These are phyloP conservation scores for Wickerhamomyces alni DNA, from an alignment of 805 yeast genomes.

Conservation along the genomic window DNA sequence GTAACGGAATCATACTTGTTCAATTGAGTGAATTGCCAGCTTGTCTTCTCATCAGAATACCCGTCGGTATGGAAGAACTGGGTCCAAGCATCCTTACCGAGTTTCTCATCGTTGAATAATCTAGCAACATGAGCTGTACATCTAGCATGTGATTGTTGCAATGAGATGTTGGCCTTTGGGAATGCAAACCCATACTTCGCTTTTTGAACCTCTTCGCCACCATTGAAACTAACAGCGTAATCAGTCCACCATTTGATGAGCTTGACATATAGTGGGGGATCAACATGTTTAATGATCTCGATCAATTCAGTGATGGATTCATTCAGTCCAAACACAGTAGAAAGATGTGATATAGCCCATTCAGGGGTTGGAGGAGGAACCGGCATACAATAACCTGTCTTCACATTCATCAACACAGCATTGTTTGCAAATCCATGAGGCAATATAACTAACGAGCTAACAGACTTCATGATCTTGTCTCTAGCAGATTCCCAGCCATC, in stretches of 20 bases:
- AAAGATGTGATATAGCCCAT: constrained; percentile 7
- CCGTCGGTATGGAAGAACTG: constrained; percentile 9
- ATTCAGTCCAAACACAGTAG: constrained; percentile 7
- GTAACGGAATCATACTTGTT: not conserved
- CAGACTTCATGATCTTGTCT: constrained; percentile 2
- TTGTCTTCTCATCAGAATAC: not conserved
- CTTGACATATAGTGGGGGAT: not conserved
- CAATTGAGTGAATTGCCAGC: constrained; percentile 1
- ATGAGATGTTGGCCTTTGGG: constrained; percentile 2
- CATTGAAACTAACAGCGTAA: constrained; percentile 6
- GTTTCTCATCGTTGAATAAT: not conserved
- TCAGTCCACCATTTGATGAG: constrained; percentile 9
- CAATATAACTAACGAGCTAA: constrained; percentile 1
- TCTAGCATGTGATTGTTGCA: constrained; percentile 9
- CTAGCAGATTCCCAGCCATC: constrained; percentile 5
- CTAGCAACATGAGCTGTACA: constrained; percentile 7
- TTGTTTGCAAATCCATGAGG: constrained; percentile 7
- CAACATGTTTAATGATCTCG: constrained; percentile 2
- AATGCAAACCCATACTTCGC: constrained; percentile 4
- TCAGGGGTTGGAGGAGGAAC: constrained; percentile 9
- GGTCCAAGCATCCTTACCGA: constrained; percentile 5
- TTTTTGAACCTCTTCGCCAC: not conserved
- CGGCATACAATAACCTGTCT: constrained; percentile 5
- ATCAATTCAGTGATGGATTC: constrained; percentile 6
- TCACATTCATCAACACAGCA: constrained; percentile 5